These are phyloP conservation scores for Xylaria cubensis DNA, from an alignment of 495 filamentous ascomycete species.

Conservation along the genomic window DNA sequence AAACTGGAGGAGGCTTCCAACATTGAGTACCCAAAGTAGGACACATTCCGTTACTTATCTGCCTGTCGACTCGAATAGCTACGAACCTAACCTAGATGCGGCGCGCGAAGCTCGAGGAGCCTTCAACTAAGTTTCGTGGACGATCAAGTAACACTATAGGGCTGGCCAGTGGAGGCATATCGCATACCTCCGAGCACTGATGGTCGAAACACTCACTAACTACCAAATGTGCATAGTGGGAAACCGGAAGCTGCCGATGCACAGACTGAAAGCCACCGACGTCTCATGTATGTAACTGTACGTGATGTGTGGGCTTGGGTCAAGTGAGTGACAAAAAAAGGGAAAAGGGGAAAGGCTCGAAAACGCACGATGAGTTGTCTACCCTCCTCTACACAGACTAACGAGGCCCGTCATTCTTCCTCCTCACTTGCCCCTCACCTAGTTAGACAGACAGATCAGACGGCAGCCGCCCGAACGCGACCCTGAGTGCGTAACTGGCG, in stretches of 20 bases:
- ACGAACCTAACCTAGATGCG: slow-evolving; percentile 3
- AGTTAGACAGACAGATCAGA: slow-evolving; percentile 20
- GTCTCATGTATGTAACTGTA: slow-evolving; percentile 21
- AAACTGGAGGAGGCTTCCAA: background rate
- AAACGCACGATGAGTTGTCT: slow-evolving; percentile 33
- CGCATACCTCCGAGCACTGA: background rate
- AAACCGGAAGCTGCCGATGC: slow-evolving; percentile 16
- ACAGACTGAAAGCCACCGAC: slow-evolving; percentile 12
- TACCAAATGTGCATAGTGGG: background rate
- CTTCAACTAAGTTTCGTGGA: slow-evolving; percentile 15
- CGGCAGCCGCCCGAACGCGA: slow-evolving; percentile 21
- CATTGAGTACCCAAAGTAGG: background rate
- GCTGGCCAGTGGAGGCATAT: slow-evolving; percentile 23
- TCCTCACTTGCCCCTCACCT: slow-evolving; percentile 24
- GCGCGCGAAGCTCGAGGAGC: slow-evolving; percentile 9
- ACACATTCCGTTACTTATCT: slow-evolving; percentile 11
- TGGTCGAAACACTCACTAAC: background rate
- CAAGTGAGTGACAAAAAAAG: slow-evolving; percentile 16
- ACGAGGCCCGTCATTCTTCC: background rate
- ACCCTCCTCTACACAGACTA: slow-evolving; percentile 25
- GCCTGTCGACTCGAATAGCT: slow-evolving; percentile 4
- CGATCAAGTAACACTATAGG: slow-evolving; percentile 22
- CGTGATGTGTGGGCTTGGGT: slow-evolving; percentile 16
- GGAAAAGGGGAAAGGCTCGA: slow-evolving; percentile 18
- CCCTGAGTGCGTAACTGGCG: slow-evolving; percentile 6